Evolutionary conservation across 768 basidiomycete species (phyloP).

Genomic region (Calocybe indica): DNA sequence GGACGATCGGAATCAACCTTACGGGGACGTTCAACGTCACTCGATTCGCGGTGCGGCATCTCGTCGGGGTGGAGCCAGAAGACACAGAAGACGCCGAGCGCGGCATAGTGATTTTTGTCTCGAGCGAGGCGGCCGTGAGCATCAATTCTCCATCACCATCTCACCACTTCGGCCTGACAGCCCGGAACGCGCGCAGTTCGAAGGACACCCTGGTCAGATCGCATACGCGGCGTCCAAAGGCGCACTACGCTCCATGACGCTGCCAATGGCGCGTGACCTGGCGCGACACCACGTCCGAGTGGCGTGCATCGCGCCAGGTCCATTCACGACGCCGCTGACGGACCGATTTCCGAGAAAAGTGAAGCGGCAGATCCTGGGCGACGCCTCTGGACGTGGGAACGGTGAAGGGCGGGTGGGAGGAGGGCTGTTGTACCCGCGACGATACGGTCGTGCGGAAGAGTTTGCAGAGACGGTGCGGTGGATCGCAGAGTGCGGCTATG

Average conservation of each 20-base stretch:
- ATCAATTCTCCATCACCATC: background rate
- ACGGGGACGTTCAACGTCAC: constrained; percentile 58
- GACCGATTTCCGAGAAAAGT: background rate
- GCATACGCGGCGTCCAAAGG: constrained; percentile 58
- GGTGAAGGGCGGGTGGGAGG: constrained; percentile 25
- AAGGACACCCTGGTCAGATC: constrained; percentile 51
- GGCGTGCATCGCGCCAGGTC: constrained; percentile 50
- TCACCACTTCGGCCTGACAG: background rate
- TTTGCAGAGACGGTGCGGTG: constrained; percentile 46
- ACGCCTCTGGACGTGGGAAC: background rate
- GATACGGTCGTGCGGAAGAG: constrained; percentile 43
- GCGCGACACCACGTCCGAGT: constrained; percentile 47
- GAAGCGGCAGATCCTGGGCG: background rate
- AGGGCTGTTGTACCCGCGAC: constrained; percentile 35
- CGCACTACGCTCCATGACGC: constrained; percentile 49
- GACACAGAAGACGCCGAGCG: constrained; percentile 42
- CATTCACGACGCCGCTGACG: constrained; percentile 1
- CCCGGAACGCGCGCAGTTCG: constrained; percentile 29
- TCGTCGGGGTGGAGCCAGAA: constrained; percentile 43
- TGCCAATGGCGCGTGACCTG: constrained; percentile 59
- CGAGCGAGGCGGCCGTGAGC: constrained; percentile 48
- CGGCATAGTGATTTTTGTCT: constrained; percentile 52
- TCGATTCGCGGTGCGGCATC: constrained; percentile 42
- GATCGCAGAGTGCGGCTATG: constrained; percentile 45
- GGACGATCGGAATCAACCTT: constrained; percentile 47